These are phyloP conservation scores for Brettanomyces sp. DNA, from an alignment of 805 yeast genomes.

Conservation along the genomic window DNA sequence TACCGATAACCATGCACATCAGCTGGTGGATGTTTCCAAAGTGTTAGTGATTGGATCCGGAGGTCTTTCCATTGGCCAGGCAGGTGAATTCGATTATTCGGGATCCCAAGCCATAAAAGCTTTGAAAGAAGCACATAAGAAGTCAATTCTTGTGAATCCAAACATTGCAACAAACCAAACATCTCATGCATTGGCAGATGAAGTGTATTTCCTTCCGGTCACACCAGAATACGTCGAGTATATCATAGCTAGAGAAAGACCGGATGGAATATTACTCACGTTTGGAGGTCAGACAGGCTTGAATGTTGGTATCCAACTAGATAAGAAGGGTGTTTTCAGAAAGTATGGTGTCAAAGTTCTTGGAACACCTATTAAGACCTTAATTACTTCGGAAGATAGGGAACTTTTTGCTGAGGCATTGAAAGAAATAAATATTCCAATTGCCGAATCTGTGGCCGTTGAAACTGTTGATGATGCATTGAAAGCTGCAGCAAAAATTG, in stretches of 20 bases:
- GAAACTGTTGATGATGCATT: slow-evolving; percentile 89
- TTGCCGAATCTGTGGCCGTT: slow-evolving; percentile 95
- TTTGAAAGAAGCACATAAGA: slow-evolving; percentile 77
- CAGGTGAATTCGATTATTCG: slow-evolving; percentile 96
- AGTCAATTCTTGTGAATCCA: slow-evolving; percentile 84
- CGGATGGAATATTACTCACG: slow-evolving; percentile 91
- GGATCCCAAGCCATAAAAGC: slow-evolving; percentile 98
- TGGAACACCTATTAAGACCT: slow-evolving; percentile 94
- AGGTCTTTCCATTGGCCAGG: slow-evolving; percentile 95
- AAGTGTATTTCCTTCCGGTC: slow-evolving; percentile 90
- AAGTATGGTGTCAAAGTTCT: slow-evolving; percentile 87
- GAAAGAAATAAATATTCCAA: slow-evolving; percentile 90
- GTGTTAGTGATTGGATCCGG: slow-evolving; percentile 96
- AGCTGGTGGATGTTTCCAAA: slow-evolving; percentile 73
- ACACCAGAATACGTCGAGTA: slow-evolving; percentile 94
- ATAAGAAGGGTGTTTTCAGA: slow-evolving; percentile 88
- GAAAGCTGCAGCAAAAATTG: slow-evolving; percentile 77
- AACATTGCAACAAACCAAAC: slow-evolving; percentile 97
- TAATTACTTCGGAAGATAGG: slow-evolving; percentile 96
- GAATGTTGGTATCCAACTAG: slow-evolving; percentile 91
- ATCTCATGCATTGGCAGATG: slow-evolving; percentile 90
- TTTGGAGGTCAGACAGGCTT: slow-evolving; percentile 99
- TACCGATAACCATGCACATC: slow-evolving; percentile 49
- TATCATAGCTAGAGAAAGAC: slow-evolving; percentile 90
- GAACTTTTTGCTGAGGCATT: slow-evolving; percentile 92